Evolutionary conservation across 768 basidiomycete genomes (phyloP).

Genomic region (Tricholoma hemisulphureum): DNA sequence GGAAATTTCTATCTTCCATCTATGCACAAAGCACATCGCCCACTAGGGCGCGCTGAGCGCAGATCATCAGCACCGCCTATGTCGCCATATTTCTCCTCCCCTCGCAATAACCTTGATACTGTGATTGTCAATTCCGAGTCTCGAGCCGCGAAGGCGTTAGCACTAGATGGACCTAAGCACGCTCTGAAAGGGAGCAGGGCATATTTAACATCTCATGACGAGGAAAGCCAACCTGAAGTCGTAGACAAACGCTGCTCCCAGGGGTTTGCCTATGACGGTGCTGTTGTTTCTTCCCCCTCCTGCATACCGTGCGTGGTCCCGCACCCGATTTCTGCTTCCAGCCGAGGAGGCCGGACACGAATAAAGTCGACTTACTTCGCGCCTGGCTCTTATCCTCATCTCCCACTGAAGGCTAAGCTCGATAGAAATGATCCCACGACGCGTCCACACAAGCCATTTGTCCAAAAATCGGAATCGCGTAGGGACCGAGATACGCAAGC

Average conservation of each 20-base stretch:
- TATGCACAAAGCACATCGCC: conserved; percentile 41
- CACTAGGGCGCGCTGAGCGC: conserved; percentile 35
- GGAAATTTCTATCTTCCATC: conserved; percentile 26
- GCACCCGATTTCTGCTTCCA: conserved; percentile 23
- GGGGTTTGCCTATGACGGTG: conserved; percentile 53
- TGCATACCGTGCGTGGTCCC: conserved; percentile 23
- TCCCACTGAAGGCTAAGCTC: conserved; percentile 28
- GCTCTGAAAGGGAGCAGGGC: conserved; percentile 20
- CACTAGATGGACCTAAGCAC: conserved; percentile 40
- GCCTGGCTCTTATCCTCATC: conserved; percentile 49
- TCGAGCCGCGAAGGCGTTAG: conserved; percentile 26
- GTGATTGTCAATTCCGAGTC: conserved; percentile 31
- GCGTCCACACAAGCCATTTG: conserved; percentile 15
- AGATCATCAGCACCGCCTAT: conserved; percentile 44
- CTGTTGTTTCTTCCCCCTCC: conserved; percentile 48
- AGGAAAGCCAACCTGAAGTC: conserved; percentile 13
- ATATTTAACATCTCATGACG: conserved; percentile 17
- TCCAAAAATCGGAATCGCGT: conserved; percentile 43
- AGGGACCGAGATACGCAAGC: conserved; percentile 41
- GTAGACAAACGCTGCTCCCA: conserved; percentile 31
- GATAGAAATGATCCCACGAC: conserved; percentile 1
- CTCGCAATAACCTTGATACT: conserved; percentile 32
- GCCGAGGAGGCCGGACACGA: conserved; percentile 53
- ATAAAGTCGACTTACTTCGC: conserved; percentile 71
- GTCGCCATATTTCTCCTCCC: conserved; percentile 48